Evolutionary conservation across 208 protist species (phyloP).

Genomic region (Wallacemonas sp.): DNA sequence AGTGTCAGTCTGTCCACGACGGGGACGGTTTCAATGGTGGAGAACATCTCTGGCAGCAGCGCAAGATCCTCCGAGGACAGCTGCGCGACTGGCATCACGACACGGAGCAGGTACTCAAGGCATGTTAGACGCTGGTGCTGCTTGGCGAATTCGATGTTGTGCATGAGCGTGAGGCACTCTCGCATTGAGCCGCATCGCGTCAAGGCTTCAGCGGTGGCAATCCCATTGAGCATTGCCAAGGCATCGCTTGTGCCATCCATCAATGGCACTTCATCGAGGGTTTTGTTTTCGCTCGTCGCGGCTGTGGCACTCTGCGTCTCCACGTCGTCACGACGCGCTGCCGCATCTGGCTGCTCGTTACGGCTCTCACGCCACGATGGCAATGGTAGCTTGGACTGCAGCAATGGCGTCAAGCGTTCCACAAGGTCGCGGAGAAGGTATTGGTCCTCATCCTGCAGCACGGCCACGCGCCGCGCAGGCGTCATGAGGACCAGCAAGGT

Average conservation of each 20-base stretch:
- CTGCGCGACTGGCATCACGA: constrained; percentile 17
- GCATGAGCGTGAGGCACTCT: constrained; percentile 23
- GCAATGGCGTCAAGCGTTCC: background rate
- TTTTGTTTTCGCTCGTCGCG: too few relatives aligned
- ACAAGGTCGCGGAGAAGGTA: constrained; percentile 25
- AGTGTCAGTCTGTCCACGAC: background rate
- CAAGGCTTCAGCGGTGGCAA: background rate
- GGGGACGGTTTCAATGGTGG: background rate
- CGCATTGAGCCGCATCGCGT: background rate
- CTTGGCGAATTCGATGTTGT: constrained; percentile 11
- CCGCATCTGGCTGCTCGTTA: background rate
- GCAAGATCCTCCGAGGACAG: constrained; percentile 22
- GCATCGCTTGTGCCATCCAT: too few relatives aligned
- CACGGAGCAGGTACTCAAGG: constrained; percentile 27
- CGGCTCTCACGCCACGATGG: background rate
- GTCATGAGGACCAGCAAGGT: constrained; percentile 40
- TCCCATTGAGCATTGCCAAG: background rate
- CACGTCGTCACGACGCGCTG: background rate
- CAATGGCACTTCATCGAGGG: too few relatives aligned
- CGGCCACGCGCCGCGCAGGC: constrained; percentile 17
- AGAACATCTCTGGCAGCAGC: constrained; percentile 21
- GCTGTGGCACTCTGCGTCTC: too few relatives aligned
- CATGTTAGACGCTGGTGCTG: constrained; percentile 1
- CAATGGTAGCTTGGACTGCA: constrained; percentile 7
- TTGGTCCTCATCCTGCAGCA: constrained; percentile 26